Evolutionary conservation across 768 basidiomycete species (phyloP), one percentile per base, ranked within the genome.

Genomic region (Amanita jacksonii): DNA sequence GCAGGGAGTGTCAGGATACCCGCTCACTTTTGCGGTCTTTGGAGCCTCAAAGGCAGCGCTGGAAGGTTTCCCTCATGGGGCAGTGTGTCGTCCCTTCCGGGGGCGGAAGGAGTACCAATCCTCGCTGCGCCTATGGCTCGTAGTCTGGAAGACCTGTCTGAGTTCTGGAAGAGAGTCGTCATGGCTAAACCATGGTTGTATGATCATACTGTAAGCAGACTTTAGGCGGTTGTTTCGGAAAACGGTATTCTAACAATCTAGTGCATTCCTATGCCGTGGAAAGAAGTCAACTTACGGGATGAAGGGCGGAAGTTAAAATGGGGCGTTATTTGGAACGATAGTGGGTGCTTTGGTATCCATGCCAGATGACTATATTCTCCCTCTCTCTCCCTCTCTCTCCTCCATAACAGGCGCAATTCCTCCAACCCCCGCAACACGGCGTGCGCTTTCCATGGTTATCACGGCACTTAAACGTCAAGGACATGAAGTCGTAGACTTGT

Each of bases 1-100:
- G 85, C 76, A 2, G 86, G 85, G 8, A 81, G 79, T 42, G 74
- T 85, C 30, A 72, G 85, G 40, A 73, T 76, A 20, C 85, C 85
- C 3, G 76, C 85, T 10, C 79, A 84, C 50, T 84, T 78, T 51
- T 82, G 81, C 49, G 85, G 83, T 1, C 61, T 81, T 1, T 85
- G 76, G 66, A 68, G 76, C 34, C 66, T 84, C 52, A 81, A 79
- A 54, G 67, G 74, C 8, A 79, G 78, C 51, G 61, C 63, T 44
- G 69, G 76, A 32, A 65, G 82, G 43, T 79, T 82, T 52, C 73
- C 76, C 5, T 65, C 59, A 25, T 68, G 68, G 50, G 78, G 79
- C 1, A 69, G 64, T 37, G 52, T 46, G 15, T 60, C 73, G 36
- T 58, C 67, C 9, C 61, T 77, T 53, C 61, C 64, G 37, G 83